Percentiles rank a stretch among this genome's conserved stretches.
Evolutionary conservation across 768 basidiomycete species (phyloP).

Genomic region (Suillus spraguei): DNA sequence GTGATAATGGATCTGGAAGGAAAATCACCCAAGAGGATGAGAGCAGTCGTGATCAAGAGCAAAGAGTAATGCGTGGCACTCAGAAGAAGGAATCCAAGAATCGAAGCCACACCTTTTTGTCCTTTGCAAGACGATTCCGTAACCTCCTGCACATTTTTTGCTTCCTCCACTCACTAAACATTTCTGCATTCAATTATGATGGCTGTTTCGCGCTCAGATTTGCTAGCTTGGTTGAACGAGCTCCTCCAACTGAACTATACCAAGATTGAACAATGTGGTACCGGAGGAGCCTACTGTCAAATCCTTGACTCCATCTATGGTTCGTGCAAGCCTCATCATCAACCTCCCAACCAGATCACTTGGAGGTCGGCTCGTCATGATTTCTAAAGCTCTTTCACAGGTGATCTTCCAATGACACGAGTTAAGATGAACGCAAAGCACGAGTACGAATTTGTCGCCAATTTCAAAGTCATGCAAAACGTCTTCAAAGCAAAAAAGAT

Average conservation of each 20-base stretch:
- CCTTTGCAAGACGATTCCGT: conserved; percentile 14
- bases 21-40: background rate
- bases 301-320: conserved; percentile 94
- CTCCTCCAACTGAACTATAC: conserved; percentile 89
- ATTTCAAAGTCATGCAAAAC: conserved; percentile 96
- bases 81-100: background rate
- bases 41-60: conserved; percentile 1
- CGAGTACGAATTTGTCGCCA: conserved; percentile 93
- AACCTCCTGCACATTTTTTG: conserved; percentile 12
- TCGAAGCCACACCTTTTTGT: conserved; percentile 10
- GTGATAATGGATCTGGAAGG: background rate
- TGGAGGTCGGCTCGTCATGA: conserved; percentile 15
- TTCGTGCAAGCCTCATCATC: conserved; percentile 38
- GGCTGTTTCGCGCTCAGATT: conserved; percentile 77
- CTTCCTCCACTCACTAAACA: conserved; percentile 6
- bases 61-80: background rate
- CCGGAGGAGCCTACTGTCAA: conserved; percentile 93
- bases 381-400: conserved; percentile 41
- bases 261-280: conserved; percentile 90
- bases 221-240: conserved; percentile 93
- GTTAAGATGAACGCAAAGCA: conserved; percentile 97
- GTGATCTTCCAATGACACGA: conserved; percentile 85
- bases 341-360: conserved; percentile 24
- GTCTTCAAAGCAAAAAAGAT: conserved; percentile 91
- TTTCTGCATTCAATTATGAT: conserved; percentile 42